These are phyloP conservation scores for Paratinospora sagittata DNA, from an alignment of 164 flowering plant genomes.

Conservation along the genomic window DNA sequence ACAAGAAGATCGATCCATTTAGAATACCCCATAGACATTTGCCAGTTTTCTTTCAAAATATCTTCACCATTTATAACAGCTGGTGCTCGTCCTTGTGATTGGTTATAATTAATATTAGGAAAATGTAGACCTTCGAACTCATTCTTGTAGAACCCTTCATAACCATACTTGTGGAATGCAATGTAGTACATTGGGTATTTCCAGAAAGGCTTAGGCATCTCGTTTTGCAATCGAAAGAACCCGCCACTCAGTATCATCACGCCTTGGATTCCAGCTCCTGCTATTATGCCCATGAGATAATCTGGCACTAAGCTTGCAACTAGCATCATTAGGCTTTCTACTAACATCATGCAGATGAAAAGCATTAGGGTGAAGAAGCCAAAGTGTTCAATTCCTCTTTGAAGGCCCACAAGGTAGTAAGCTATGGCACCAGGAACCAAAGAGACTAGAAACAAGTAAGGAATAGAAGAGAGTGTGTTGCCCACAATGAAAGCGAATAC, in stretches of 20 bases:
- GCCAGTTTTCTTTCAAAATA: slow-evolving; percentile 33
- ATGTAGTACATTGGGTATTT: slow-evolving; percentile 51
- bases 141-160: slow-evolving; percentile 45
- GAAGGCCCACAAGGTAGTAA: slow-evolving; percentile 42
- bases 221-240: slow-evolving; percentile 44
- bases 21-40: slow-evolving; percentile 39
- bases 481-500: slow-evolving; percentile 41
- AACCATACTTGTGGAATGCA: slow-evolving; percentile 42
- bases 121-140: slow-evolving; percentile 36
- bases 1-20: slow-evolving; percentile 50
- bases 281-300: slow-evolving; percentile 52
- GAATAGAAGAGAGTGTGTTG: slow-evolving; percentile 52
- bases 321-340: slow-evolving; percentile 62
- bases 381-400: slow-evolving; percentile 29
- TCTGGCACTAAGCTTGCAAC: slow-evolving; percentile 57
- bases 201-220: slow-evolving; percentile 54
- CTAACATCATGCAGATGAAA: slow-evolving; percentile 35
- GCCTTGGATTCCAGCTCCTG: slow-evolving; percentile 60
- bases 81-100: slow-evolving; percentile 13
- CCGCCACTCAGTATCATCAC: slow-evolving; percentile 47
- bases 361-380: slow-evolving; percentile 31
- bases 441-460: slow-evolving; percentile 42
- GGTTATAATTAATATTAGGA: slow-evolving; percentile 14
- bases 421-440: slow-evolving; percentile 43
- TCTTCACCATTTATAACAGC: slow-evolving; percentile 24